Percentiles rank a stretch among this genome's conserved stretches.
phyloP scores from a whole-genome alignment of 805 yeast genomes.

The Komagataella kurtzmanii region DNA sequence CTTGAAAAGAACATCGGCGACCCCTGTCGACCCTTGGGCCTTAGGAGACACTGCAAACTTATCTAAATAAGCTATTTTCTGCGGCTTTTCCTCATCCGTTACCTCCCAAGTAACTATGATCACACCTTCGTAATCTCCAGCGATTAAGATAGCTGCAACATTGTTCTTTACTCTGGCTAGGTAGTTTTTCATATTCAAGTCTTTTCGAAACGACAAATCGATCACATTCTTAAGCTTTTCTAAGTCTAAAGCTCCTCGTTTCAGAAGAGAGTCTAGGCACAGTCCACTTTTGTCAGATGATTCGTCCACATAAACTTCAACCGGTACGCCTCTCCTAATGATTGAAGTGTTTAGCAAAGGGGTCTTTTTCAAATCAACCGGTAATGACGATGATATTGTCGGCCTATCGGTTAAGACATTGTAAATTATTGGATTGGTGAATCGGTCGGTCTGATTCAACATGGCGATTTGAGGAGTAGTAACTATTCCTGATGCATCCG shows the following conservation, averaged over 20 bases:
- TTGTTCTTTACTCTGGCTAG: conserved; percentile 47
- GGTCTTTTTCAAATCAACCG: conserved; percentile 43
- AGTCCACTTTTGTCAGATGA: conserved; percentile 19
- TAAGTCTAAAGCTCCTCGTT: conserved; percentile 32
- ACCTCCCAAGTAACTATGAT: conserved; percentile 84
- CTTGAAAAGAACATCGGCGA: conserved; percentile 89
- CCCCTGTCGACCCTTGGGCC: conserved; percentile 84
- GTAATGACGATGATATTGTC: conserved; percentile 79
- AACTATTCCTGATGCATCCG: conserved; percentile 60
- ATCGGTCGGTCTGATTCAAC: conserved; percentile 11
- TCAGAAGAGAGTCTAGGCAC: conserved; percentile 24
- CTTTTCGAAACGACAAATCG: conserved; percentile 66
- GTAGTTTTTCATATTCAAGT: conserved; percentile 55
- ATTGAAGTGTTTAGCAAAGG: conserved; percentile 68
- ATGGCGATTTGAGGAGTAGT: conserved; percentile 77
- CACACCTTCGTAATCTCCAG: conserved; percentile 93
- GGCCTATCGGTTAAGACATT: conserved; percentile 89
- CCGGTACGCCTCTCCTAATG: conserved; percentile 60
- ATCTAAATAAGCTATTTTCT: conserved; percentile 64
- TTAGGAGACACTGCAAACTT: conserved; percentile 82
- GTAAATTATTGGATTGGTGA: conserved; percentile 76
- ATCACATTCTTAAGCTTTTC: conserved; percentile 45
- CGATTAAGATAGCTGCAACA: conserved; percentile 67
- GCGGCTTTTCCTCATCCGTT: conserved; percentile 9
- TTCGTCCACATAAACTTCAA: conserved; percentile 24